Evolutionary conservation across 768 basidiomycete genomes (phyloP).

Genomic region (Boletus tomentosulus): DNA sequence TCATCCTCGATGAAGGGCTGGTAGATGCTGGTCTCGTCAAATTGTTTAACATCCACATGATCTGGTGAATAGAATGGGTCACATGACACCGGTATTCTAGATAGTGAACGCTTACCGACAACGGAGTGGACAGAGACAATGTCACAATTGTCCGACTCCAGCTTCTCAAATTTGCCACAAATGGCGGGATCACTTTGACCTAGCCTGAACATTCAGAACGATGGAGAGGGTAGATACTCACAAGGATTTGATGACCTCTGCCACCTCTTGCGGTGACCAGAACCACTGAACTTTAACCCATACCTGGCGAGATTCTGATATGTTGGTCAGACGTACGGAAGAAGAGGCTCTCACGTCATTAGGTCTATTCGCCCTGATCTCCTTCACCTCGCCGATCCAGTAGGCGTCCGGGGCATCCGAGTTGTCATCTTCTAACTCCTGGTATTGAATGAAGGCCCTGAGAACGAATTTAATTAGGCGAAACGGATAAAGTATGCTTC

Average conservation of each 20-base stretch:
- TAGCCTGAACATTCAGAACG: neutral
- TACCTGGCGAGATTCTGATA: slow-evolving; percentile 33
- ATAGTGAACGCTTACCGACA: slow-evolving; percentile 34
- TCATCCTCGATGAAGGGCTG: slow-evolving; percentile 38
- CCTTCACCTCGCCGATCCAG: slow-evolving; percentile 50
- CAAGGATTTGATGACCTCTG: slow-evolving; percentile 44
- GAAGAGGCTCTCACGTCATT: slow-evolving; percentile 25
- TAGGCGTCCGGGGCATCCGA: slow-evolving; percentile 35
- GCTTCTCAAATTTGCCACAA: slow-evolving; percentile 46
- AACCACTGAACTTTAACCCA: slow-evolving; percentile 56
- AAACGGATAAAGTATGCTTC: neutral
- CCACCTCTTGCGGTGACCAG: slow-evolving; percentile 48
- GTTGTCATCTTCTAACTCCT: neutral
- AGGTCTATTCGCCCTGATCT: slow-evolving; percentile 36
- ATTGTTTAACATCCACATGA: slow-evolving; percentile 29
- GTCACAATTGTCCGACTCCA: slow-evolving; percentile 48
- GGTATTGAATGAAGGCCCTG: slow-evolving; percentile 34
- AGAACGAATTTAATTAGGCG: neutral
- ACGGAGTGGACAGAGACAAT: slow-evolving; percentile 44
- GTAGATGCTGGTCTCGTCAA: slow-evolving; percentile 37
- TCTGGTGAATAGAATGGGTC: slow-evolving; percentile 23
- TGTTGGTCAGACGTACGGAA: neutral
- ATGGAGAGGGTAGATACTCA: slow-evolving; percentile 24
- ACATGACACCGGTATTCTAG: neutral
- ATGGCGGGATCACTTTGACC: slow-evolving; percentile 33